Conservation (phyloP, 768 basidiomycete species). For the Suillus americanus region DNA sequence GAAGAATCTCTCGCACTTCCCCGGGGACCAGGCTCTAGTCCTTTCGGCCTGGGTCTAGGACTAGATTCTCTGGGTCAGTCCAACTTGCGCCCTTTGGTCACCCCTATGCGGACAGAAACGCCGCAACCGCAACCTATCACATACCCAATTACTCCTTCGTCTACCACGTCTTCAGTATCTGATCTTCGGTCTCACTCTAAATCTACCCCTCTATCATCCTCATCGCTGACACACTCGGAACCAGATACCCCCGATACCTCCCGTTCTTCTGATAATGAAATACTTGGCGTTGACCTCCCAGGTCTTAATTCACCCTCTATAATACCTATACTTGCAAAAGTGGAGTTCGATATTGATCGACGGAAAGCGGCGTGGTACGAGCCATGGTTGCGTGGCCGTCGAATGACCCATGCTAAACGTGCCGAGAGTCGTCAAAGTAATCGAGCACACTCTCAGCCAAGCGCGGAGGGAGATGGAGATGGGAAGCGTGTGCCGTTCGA, state of each 20-base stretch:
- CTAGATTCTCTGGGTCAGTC: conserved; percentile 33
- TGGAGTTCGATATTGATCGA: conserved; percentile 92
- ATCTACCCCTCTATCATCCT: conserved; percentile 48
- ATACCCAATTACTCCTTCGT: conserved; percentile 33
- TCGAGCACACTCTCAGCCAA: conserved; percentile 21
- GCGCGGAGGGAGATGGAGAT: conserved; percentile 24
- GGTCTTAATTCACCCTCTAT: conserved; percentile 63
- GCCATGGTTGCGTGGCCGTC: conserved; percentile 74
- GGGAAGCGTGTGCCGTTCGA: conserved; percentile 43
- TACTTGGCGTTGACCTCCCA: conserved; percentile 59
- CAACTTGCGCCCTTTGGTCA: conserved; percentile 47
- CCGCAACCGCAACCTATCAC: conserved; percentile 35
- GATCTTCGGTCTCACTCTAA: conserved; percentile 48
- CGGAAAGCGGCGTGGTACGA: conserved; percentile 82
- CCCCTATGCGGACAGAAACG: conserved; percentile 39
- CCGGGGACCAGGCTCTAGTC: conserved; percentile 36
- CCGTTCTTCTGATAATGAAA: conserved; percentile 34
- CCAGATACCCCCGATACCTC: conserved; percentile 60
- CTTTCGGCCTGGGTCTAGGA: conserved; percentile 46
- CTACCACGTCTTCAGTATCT: conserved; percentile 53
- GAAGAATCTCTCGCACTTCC: conserved; percentile 34
- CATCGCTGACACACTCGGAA: conserved; percentile 39
- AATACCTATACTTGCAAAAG: conserved; percentile 86
- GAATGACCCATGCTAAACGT: conserved; percentile 59
- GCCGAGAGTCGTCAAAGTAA: conserved; percentile 40